A percentile compares a stretch with the other conserved stretches of the same genome.
These are phyloP conservation scores for Abortiporus biennis DNA, from an alignment of 1,284 basidiomycete species.

Conservation along the genomic window DNA sequence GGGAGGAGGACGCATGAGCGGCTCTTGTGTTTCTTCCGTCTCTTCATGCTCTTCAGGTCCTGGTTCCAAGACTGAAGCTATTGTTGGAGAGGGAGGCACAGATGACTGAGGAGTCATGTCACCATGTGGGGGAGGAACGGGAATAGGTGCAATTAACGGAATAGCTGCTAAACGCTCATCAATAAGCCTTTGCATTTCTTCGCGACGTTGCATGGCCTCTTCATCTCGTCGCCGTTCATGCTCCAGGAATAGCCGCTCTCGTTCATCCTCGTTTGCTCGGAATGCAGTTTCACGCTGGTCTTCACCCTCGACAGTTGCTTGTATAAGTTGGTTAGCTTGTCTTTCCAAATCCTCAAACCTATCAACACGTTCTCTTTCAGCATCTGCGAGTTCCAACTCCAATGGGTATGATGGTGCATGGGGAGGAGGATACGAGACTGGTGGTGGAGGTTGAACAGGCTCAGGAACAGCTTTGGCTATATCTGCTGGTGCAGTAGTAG, in stretches of 20 bases:
- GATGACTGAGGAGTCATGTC: neutral
- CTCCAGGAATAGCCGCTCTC: slow-evolving; percentile 54
- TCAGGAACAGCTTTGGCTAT: neutral
- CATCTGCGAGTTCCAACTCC: slow-evolving; percentile 37
- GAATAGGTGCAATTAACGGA: slow-evolving; percentile 12
- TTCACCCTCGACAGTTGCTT: slow-evolving; percentile 50
- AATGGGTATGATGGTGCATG: slow-evolving; percentile 23
- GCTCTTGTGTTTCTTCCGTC: neutral
- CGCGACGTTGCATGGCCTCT: slow-evolving; percentile 40
- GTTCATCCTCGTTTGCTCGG: slow-evolving; percentile 54
- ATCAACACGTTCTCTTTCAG: slow-evolving; percentile 45
- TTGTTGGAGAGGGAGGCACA: neutral
- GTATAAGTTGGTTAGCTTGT: slow-evolving; percentile 38
- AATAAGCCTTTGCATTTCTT: slow-evolving; percentile 43
- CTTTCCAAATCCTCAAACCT: slow-evolving; percentile 50
- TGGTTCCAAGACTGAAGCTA: neutral
- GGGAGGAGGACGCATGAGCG: neutral
- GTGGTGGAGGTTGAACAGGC: slow-evolving; percentile 1
- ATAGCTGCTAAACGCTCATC: slow-evolving; percentile 24
- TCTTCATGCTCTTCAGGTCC: neutral
- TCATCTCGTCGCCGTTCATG: slow-evolving; percentile 49
- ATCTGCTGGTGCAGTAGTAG: neutral
- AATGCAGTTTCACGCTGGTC: slow-evolving; percentile 56
- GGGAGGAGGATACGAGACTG: slow-evolving; percentile 6
- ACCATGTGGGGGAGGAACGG: slow-evolving; percentile 8